Evolutionary conservation across 1,139 yeast genomes (phyloP).

Genomic region (Yamadazyma friedrichii): DNA sequence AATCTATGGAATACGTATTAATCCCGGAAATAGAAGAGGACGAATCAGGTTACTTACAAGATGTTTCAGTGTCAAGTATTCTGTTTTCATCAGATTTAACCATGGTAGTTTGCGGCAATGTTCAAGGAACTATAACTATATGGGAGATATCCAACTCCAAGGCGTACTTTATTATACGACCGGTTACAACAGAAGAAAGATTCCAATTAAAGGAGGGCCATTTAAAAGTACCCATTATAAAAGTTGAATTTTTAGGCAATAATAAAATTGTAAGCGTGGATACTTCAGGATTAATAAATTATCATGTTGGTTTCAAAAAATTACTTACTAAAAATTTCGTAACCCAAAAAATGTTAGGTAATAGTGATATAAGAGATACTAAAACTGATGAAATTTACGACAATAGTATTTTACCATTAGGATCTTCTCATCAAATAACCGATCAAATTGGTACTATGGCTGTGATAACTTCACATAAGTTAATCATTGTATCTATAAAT

Average conservation of each 20-base stretch:
- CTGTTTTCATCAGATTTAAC: conserved; percentile 38
- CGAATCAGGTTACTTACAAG: conserved; percentile 11
- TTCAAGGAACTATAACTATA: conserved; percentile 27
- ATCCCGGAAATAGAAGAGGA: conserved; percentile 15
- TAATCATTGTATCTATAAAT: conserved; percentile 55
- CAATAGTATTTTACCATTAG: conserved; percentile 53
- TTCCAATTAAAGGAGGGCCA: conserved; percentile 51
- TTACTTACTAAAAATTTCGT: conserved; percentile 50
- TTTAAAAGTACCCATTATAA: conserved; percentile 44
- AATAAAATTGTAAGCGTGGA: conserved; percentile 62
- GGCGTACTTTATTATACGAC: conserved; percentile 24
- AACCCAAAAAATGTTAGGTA: conserved; percentile 56
- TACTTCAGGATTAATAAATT: conserved; percentile 54
- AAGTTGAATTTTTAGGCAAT: conserved; percentile 56
- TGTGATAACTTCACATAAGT: conserved; percentile 50
- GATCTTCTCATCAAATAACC: conserved; percentile 47
- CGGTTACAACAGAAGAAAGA: conserved; percentile 28
- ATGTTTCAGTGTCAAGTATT: conserved; percentile 38
- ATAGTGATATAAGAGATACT: conserved; percentile 28
- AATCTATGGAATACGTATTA: conserved; percentile 44
- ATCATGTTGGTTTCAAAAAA: conserved; percentile 58
- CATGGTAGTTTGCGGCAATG: conserved; percentile 33
- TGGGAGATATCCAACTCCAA: conserved; percentile 26
- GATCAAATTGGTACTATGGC: conserved; percentile 64
- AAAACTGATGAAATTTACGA: conserved; percentile 21